Percentiles rank a stretch among this genome's conserved stretches.
Evolutionary conservation across 192 early-diverging fungal species (phyloP).

Genomic region (Martensiomyces pterosporus): DNA sequence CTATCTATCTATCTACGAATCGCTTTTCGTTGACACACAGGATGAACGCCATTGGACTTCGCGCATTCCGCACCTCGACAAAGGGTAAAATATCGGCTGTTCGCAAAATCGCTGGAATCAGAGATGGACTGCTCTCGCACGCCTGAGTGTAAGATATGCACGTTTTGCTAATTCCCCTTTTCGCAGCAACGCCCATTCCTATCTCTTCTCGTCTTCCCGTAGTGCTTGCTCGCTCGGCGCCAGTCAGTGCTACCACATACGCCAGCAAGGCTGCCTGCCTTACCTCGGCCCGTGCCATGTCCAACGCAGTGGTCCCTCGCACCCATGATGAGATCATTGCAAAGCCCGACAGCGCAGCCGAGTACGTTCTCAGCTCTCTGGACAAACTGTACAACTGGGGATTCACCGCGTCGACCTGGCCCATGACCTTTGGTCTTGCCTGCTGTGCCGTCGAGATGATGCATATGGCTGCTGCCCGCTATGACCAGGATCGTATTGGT

Average conservation of each 20-base stretch:
- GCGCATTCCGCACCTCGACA: constrained; percentile 12
- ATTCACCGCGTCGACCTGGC: constrained; percentile 88
- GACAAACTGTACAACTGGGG: constrained; percentile 93
- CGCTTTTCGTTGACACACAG: no score
- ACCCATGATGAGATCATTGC: constrained; percentile 47
- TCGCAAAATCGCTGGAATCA: no score
- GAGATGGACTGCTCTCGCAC: no score
- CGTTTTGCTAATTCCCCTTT: no score
- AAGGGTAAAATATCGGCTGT: constrained; percentile 11
- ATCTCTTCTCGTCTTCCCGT: neutral
- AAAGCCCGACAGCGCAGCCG: constrained; percentile 51
- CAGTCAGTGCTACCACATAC: constrained; percentile 1
- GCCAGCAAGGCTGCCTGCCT: constrained; percentile 5
- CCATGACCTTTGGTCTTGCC: constrained; percentile 86
- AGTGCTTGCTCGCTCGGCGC: constrained; percentile 24
- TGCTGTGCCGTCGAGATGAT: constrained; percentile 99
- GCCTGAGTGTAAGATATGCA: no score
- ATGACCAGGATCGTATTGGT: constrained; percentile 96
- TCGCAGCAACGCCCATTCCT: neutral
- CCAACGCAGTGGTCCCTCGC: constrained; percentile 41
- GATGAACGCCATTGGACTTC: constrained; percentile 21
- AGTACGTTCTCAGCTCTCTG: constrained; percentile 84
- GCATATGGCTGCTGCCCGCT: constrained; percentile 95
- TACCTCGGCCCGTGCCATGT: constrained; percentile 18
- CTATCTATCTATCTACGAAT: no score